Percentiles rank a stretch among this genome's conserved stretches.
phyloP scores from a whole-genome alignment of 805 yeast species.

The Myxozyma neglecta region DNA sequence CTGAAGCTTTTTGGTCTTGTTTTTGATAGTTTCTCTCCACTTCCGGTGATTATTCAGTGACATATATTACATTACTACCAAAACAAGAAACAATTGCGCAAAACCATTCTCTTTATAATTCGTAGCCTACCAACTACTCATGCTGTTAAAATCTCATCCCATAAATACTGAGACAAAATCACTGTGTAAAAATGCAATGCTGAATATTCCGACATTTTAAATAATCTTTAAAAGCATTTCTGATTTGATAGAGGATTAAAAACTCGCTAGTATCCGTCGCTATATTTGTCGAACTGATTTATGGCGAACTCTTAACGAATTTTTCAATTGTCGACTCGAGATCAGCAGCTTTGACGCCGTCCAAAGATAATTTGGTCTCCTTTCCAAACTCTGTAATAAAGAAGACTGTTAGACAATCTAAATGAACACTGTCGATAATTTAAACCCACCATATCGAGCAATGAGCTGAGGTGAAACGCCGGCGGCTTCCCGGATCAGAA shows the following conservation, averaged over 20 bases:
- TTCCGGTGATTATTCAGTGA: neutral
- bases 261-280: neutral
- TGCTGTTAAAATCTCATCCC: neutral
- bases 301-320: conserved; percentile 23
- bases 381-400: conserved; percentile 44
- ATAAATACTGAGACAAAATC: neutral
- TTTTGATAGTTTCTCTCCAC: neutral
- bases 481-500: conserved; percentile 73
- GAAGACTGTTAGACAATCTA: neutral
- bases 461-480: conserved; percentile 73
- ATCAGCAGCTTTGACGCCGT: conserved; percentile 35
- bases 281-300: neutral
- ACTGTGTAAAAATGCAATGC: neutral
- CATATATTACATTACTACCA: conserved; percentile 8
- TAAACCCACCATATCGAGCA: conserved; percentile 59
- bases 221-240: neutral
- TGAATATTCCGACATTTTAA: neutral
- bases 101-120: neutral
- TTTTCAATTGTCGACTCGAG: conserved; percentile 35
- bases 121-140: conserved; percentile 1
- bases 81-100: neutral
- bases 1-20: neutral
- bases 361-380: conserved; percentile 49
- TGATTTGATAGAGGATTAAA: no score
- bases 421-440: neutral